Base-by-base conservation (phyloP, 1,284 basidiomycete genomes). In the Cryptococcus sp. region DNA sequence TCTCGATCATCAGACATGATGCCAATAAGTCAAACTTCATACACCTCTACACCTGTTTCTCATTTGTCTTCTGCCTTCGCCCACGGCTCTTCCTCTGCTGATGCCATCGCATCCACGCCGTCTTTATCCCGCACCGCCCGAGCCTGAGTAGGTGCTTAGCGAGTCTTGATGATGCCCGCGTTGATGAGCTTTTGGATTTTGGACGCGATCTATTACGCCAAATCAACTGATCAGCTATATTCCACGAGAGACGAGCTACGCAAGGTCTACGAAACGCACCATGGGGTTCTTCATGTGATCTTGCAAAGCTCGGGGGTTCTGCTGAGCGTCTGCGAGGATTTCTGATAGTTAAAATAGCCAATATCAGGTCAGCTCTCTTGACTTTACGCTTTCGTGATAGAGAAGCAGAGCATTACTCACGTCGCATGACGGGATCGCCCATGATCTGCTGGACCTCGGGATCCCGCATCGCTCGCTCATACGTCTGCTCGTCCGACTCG, bases 251-350 rank as follows among this genome's bases (percentile, higher is more conserved):
- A 7, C 6, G 47, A 3, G 4, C 4, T 35, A 47, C n/a, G 16
- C 15, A 39, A n/a, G n/a, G 38, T 35, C 19, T 8, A 13, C 19
- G 19, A 19, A 23, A 69, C 72, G 60, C 54, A 78, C 74, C 57
- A 84, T 82, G 8, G 92, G 90, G 75, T 95, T 97, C 85, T 94
- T 93, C 90, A 99, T 91, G 80, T 99, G 95, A 67, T 97, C 92
- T 79, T 93, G 90, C 61, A 99, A 81, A 17, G 93, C 92, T 35
- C 85, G 82, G 3, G 96, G 95, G 79, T 97, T 88, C 50, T 81
- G 76, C 80, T 99, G 96, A 5, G 93, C 93, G 81, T 99, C 94
- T 75, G 94, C 88, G 68, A 99, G 79, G 67, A 99, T 98, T 69
- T 88, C 87, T 80, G 90, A 35, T 35, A 10, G 89, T 94, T 93